Conservation (phyloP, 2,329 filamentous ascomycete genomes). For the Alternaria sp. region DNA sequence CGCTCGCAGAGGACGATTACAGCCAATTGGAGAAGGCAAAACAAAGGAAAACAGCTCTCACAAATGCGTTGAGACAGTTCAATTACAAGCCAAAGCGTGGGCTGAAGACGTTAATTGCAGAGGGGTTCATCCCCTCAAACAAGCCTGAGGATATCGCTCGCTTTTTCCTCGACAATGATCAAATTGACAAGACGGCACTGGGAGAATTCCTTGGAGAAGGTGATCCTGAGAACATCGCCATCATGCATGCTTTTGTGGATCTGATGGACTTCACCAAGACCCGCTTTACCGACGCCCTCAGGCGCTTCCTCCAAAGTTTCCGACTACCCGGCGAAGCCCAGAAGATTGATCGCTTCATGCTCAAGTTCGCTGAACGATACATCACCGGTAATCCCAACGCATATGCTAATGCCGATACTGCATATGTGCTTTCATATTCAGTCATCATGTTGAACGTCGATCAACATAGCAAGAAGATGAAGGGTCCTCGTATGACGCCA, state of each 20-base stretch:
- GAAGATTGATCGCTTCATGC: conserved; percentile 99
- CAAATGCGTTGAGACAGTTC: conserved; percentile 88
- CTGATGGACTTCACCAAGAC: conserved; percentile 91
- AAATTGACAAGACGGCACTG: conserved; percentile 88
- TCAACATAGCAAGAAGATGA: conserved; percentile 88
- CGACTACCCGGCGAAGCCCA: conserved; percentile 94
- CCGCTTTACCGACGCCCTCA: conserved; percentile 89
- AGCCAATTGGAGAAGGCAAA: conserved; percentile 95
- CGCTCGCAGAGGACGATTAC: conserved; percentile 80
- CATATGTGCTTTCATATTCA: conserved; percentile 94
- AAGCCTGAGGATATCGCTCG: conserved; percentile 81
- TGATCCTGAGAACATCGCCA: conserved; percentile 90
- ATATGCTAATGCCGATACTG: conserved; percentile 97
- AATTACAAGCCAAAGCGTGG: conserved; percentile 98
- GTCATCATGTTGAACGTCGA: conserved; percentile 98
- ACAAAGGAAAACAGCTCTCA: conserved; percentile 88
- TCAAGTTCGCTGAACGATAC: conserved; percentile 98
- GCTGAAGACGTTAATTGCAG: conserved; percentile 80
- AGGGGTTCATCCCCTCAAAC: conserved; percentile 86
- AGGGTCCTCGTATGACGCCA: conserved; percentile 84
- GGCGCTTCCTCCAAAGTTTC: conserved; percentile 93
- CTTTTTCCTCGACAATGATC: conserved; percentile 83
- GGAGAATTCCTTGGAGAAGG: conserved; percentile 96
- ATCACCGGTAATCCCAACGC: conserved; percentile 94
- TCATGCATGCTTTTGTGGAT: conserved; percentile 98